Percentiles rank a stretch among this genome's conserved stretches.
Evolutionary conservation across 257 asterid species (phyloP).

Genomic region (Nyctanthes arbortristis): DNA sequence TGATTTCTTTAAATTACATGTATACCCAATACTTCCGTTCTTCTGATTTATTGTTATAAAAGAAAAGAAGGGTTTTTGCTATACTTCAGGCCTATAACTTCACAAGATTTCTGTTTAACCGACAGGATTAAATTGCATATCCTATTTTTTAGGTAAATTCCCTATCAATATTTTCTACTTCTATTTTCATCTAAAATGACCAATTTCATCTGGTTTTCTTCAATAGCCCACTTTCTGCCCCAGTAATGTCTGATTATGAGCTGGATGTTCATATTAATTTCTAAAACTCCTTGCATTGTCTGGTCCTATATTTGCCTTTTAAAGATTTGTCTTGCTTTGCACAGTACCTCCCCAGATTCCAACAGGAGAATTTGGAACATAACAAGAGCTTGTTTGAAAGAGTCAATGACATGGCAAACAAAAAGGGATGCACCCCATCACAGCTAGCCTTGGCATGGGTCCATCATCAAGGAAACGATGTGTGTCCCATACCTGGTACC

Average conservation of each 20-base stretch:
- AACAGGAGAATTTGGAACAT: conserved; percentile 35
- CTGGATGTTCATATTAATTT: not conserved
- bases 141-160: not conserved
- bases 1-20: not conserved
- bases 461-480: conserved; percentile 51
- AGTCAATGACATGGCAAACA: conserved; percentile 30
- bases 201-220: not conserved
- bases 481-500: conserved; percentile 51
- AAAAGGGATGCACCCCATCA: conserved; percentile 42
- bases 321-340: not conserved
- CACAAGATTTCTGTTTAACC: not conserved
- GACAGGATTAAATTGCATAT: not conserved
- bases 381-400: conserved; percentile 35
- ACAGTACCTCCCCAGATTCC: conserved; percentile 36
- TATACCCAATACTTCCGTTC: not conserved
- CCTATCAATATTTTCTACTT: not conserved
- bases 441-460: conserved; percentile 55
- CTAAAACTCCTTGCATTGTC: not conserved
- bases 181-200: too few relatives aligned
- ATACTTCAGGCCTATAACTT: not conserved
- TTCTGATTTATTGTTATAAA: not conserved
- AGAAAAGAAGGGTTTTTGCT: not conserved
- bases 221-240: not conserved
- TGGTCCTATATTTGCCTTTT: not conserved
- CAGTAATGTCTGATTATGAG: not conserved